These are phyloP conservation scores for Aphanomyces stellatus DNA, from an alignment of 352 stramenopile species.

Conservation along the genomic window DNA sequence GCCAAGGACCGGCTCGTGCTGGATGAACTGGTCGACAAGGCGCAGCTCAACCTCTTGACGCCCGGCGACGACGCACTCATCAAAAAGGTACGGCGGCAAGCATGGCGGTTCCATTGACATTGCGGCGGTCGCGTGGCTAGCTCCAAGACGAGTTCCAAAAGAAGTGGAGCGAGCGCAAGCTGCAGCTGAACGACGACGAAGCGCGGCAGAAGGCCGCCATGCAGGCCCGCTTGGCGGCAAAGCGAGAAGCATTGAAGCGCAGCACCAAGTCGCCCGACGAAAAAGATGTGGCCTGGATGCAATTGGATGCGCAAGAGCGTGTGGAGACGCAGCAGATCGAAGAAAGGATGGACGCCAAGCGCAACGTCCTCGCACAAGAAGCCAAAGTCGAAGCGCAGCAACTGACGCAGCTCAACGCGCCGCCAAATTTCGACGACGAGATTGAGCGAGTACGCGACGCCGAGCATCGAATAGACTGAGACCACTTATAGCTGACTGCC, in stretches of 20 bases:
- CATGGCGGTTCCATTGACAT: no score
- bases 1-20: neutral
- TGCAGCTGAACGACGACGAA: constrained; percentile 27
- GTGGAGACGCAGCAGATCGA: constrained; percentile 22
- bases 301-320: constrained; percentile 18
- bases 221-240: constrained; percentile 9
- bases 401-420: constrained; percentile 1
- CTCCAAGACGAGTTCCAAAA: constrained; percentile 24
- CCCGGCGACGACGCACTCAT: constrained; percentile 23
- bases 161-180: constrained; percentile 19
- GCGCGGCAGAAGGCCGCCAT: constrained; percentile 22
- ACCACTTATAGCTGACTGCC: neutral
- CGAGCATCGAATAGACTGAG: constrained; percentile 11
- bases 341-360: constrained; percentile 16
- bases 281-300: constrained; percentile 23
- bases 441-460: constrained; percentile 21
- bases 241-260: constrained; percentile 21
- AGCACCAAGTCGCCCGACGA: constrained; percentile 21
- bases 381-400: constrained; percentile 2
- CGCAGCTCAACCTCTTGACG: constrained; percentile 22
- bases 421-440: constrained; percentile 25
- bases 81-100: constrained; percentile 21
- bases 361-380: neutral
- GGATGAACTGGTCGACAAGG: constrained; percentile 17
- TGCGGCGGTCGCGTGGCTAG: no score